phyloP scores from a whole-genome alignment of 768 basidiomycete genomes.

The Boletus rubescentipes region DNA sequence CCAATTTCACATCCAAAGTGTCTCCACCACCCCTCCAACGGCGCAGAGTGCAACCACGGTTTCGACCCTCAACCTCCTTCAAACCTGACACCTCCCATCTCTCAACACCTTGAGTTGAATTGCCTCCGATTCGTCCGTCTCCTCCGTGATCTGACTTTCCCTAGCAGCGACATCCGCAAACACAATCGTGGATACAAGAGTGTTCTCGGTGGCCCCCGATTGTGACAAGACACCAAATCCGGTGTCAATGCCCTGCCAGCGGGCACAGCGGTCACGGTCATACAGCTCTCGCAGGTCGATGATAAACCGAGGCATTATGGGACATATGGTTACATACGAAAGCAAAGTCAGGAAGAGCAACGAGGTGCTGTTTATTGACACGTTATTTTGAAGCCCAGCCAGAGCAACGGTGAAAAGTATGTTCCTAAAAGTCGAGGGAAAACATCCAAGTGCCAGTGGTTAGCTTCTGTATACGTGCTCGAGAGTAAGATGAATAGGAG shows the following conservation, averaged over 20 bases:
- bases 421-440: background rate
- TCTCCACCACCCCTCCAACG: no score
- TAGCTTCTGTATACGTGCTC: background rate
- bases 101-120: background rate
- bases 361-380: background rate
- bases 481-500: background rate
- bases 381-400: background rate
- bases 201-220: background rate
- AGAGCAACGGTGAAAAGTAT: background rate
- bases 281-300: constrained; percentile 6
- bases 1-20: no score
- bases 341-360: background rate
- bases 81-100: background rate
- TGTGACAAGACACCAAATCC: constrained; percentile 2
- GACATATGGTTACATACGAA: background rate
- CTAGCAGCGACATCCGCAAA: background rate
- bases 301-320: constrained; percentile 8
- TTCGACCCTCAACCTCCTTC: background rate
- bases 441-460: background rate
- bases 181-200: background rate
- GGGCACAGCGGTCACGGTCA: background rate
- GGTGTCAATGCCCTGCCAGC: background rate
- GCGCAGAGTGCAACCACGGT: no score
- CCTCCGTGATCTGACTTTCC: no score
- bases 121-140: background rate